Percentiles rank a stretch among this genome's conserved stretches.
These are phyloP conservation scores for Candida gorgasii DNA, from an alignment of 805 yeast genomes.

Conservation along the genomic window DNA sequence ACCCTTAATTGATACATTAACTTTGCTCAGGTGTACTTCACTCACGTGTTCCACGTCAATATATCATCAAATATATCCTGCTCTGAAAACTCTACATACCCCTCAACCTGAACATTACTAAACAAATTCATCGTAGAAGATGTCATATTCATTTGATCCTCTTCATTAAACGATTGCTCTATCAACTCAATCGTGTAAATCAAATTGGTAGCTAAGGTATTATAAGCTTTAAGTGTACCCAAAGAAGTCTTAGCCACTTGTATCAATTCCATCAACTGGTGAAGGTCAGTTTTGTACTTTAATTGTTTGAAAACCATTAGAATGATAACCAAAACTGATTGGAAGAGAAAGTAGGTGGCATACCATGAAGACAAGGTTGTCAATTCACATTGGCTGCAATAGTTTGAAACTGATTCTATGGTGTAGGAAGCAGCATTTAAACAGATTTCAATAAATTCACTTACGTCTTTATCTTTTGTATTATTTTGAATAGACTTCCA, in stretches of 20 bases:
- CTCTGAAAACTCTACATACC: not conserved
- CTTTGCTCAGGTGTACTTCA: too few relatives aligned
- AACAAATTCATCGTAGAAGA: not conserved
- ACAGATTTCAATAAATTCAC: slow-evolving; percentile 9
- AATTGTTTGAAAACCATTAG: not conserved
- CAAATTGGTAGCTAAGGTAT: not conserved
- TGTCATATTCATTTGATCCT: not conserved
- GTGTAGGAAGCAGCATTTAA: slow-evolving; percentile 50
- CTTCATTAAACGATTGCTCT: not conserved
- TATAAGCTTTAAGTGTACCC: not conserved
- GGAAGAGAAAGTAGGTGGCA: slow-evolving; percentile 62
- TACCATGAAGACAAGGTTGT: slow-evolving; percentile 62
- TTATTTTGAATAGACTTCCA: slow-evolving; percentile 40
- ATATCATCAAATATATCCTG: not conserved
- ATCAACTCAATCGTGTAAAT: not conserved
- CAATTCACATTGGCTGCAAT: slow-evolving; percentile 24
- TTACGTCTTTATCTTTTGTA: slow-evolving; percentile 1
- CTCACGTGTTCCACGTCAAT: too few relatives aligned
- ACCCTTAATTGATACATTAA: too few relatives aligned
- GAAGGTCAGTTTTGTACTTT: not conserved
- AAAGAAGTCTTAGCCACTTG: not conserved
- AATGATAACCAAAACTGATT: slow-evolving; percentile 60
- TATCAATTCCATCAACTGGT: not conserved
- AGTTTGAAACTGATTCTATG: slow-evolving; percentile 49
- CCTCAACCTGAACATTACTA: not conserved